phyloP scores from a whole-genome alignment of 2,329 filamentous ascomycete species.

The Dichotomopilus funicola region DNA sequence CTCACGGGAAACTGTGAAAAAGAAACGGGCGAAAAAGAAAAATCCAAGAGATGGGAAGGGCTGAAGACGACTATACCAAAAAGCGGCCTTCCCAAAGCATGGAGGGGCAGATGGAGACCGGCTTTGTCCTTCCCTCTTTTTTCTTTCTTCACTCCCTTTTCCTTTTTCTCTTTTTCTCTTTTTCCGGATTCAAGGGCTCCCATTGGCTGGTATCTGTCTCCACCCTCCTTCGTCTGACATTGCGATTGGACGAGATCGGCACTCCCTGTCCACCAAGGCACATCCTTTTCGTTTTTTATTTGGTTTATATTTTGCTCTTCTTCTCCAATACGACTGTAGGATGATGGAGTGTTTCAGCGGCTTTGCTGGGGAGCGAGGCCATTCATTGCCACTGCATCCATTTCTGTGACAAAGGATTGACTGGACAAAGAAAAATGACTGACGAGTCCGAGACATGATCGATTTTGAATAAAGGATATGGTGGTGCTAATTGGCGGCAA shows the following conservation, averaged over 20 bases:
- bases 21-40: neutral
- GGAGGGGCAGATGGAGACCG: slow-evolving; percentile 10
- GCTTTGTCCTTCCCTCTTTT: slow-evolving; percentile 16
- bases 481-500: no score
- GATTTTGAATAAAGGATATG: no score
- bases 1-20: neutral
- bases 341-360: no score
- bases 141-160: slow-evolving; percentile 9
- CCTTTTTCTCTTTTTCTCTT: slow-evolving; percentile 13
- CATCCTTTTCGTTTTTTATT: neutral
- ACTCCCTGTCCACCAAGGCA: neutral
- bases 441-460: no score
- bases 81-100: slow-evolving; percentile 13
- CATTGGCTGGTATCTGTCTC: neutral
- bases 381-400: no score
- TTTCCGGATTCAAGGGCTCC: neutral
- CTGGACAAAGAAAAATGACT: no score
- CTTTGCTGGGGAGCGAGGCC: no score
- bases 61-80: slow-evolving; percentile 5
- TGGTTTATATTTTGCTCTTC: no score
- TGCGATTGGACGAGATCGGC: slow-evolving; percentile 2
- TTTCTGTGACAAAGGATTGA: no score
- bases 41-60: neutral
- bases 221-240: neutral
- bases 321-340: no score